These are phyloP conservation scores for Trichoderma sp. DNA, from an alignment of 2,329 filamentous ascomycete species.

Conservation along the genomic window DNA sequence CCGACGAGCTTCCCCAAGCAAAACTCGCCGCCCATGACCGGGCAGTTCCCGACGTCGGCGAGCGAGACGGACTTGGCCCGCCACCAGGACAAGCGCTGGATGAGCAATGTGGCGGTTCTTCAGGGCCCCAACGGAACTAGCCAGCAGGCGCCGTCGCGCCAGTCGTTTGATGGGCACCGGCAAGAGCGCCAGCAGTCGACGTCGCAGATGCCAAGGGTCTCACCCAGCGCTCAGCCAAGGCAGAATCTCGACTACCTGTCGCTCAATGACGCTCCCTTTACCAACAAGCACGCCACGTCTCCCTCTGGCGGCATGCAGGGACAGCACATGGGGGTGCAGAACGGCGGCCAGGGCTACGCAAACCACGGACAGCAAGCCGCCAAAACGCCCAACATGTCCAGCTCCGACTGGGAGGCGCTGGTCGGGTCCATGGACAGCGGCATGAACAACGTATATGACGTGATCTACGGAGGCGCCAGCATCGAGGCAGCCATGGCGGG, in stretches of 20 bases:
- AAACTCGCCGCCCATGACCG: constrained; percentile 45
- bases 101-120: constrained; percentile 44
- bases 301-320: constrained; percentile 48
- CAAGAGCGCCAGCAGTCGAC: constrained; percentile 54
- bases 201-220: constrained; percentile 43
- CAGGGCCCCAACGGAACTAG: constrained; percentile 34
- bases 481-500: constrained; percentile 50
- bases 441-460: constrained; percentile 80
- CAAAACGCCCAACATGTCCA: constrained; percentile 53
- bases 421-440: constrained; percentile 79
- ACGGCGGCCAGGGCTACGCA: constrained; percentile 26
- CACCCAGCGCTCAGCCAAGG: constrained; percentile 32
- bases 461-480: constrained; percentile 71
- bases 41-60: constrained; percentile 47
- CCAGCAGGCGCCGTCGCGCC: constrained; percentile 47
- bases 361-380: constrained; percentile 28
- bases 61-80: constrained; percentile 58
- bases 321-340: constrained; percentile 16
- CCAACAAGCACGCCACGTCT: constrained; percentile 52
- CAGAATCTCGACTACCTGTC: constrained; percentile 63
- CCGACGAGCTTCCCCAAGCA: constrained; percentile 44
- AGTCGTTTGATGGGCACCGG: constrained; percentile 52
- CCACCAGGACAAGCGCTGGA: constrained; percentile 61
- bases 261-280: constrained; percentile 50
- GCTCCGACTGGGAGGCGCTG: constrained; percentile 80